Base-by-base conservation (phyloP, 2,329 filamentous ascomycete species). In the Ophiostoma novo-ulmi region DNA sequence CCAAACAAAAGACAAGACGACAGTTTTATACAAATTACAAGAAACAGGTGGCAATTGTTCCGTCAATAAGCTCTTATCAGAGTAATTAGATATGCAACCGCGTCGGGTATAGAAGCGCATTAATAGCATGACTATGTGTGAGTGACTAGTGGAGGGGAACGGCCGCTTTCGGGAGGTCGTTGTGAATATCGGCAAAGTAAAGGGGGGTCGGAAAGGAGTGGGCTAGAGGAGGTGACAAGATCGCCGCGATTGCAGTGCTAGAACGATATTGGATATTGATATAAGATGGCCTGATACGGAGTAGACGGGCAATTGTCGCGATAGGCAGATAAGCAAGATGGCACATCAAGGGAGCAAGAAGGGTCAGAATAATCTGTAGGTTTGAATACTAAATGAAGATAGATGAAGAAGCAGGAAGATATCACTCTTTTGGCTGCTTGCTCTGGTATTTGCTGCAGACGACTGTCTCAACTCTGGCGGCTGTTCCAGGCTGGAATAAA, bases 41-140 rank as follows among this genome's bases (percentile, higher is more conserved):
- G 26, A 63, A 22, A 20, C 26, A 58, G 22, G 13, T 5, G n/a
- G 20, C n/a, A 58, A 58, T 31, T 58, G 4, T 31, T 58, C 52
- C 52, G 52, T 26, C 52, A 58, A 58, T 58, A 13, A 10, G 52
- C 10, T 63, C 58, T 63, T 63, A 63, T 63, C 58, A 63, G 58
- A 17, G n/a, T 13, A 5, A 63, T 7, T 22, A 35, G 26, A 35
- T 35, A 63, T 5, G 7, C 26, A 10, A 36, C 26, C 22, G 11
- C n/a, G 26, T 63, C 58, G 26, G 58, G 13, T 63, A 61, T n/a
- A 70, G 39, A 6, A 71, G 20, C 69, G 4, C 8, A 36, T 63
- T 63, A 20, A 20, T 26, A 63, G 14, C 10, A 35, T 35, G n/a
- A 11, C 58, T 35, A 14, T 7, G 26, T 35, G 26, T 63, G 41